Conservation (phyloP, 768 basidiomycete genomes). For the Suillus americanus region DNA sequence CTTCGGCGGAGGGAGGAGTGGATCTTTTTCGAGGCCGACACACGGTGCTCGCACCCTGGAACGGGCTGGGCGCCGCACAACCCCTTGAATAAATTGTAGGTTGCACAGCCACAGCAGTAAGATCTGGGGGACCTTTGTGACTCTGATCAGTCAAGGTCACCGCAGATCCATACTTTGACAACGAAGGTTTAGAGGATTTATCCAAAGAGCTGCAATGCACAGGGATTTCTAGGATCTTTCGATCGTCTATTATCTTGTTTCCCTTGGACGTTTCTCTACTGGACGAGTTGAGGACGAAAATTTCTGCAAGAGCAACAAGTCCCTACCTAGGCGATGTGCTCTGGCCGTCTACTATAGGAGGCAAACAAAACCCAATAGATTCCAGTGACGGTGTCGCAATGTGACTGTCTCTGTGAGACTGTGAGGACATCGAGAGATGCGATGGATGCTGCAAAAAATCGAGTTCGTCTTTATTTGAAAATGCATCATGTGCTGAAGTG, state of each 20-base stretch:
- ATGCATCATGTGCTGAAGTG: constrained; percentile 45
- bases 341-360: constrained; percentile 9
- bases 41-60: constrained; percentile 32
- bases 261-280: not conserved
- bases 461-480: constrained; percentile 38
- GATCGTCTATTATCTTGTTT: not conserved
- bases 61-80: constrained; percentile 42
- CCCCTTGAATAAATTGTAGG: constrained; percentile 48
- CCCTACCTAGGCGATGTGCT: constrained; percentile 7
- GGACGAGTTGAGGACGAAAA: not conserved
- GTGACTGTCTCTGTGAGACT: constrained; percentile 36
- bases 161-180: constrained; percentile 31
- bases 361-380: constrained; percentile 2
- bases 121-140: constrained; percentile 31
- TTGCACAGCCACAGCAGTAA: constrained; percentile 28
- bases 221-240: not conserved
- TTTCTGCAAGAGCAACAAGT: not conserved
- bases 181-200: constrained; percentile 12
- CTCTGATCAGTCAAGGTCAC: constrained; percentile 34
- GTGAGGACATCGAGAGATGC: constrained; percentile 58
- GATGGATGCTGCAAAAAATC: constrained; percentile 46
- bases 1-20: constrained; percentile 8
- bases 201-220: constrained; percentile 24
- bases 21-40: constrained; percentile 19
- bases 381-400: not conserved